Base-by-base conservation (phyloP, 139 green algal genomes). In the Asterochloris sp. region DNA sequence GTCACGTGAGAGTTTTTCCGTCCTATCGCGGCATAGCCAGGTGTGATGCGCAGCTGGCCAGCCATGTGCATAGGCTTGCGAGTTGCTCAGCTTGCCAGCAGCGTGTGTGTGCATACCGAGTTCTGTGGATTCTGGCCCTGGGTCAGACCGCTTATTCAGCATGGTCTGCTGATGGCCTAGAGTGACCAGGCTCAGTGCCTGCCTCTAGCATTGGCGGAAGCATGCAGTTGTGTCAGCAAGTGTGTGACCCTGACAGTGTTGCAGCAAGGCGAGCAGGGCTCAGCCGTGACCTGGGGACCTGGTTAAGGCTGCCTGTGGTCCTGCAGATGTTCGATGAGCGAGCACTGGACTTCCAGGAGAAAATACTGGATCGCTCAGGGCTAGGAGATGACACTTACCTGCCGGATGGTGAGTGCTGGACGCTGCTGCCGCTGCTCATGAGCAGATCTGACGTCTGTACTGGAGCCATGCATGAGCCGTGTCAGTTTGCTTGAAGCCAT, bases 311-410 rank as follows among this genome's bases (percentile, higher is more conserved):
- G 66, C 66, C 19, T 21, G 19, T 14, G 28, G 11, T 24, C 28
- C 17, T 78, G 66, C 76, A 85, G 82, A 67, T 62, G 61, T 98
- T 98, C 84, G 93, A 87, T 38, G 82, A 91, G 4, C 87, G 96
- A 78, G 92, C 82, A 27, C 79, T 99, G 29, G 88, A 93, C 10
- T 99, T 99, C 62, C 96, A 99, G 86, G 83, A 93, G 74, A 98
- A 97, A 83, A 96, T 99, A 71, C 81, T 98, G 23, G 69, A 79
- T 0, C 87, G 92, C 17, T 96, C 93, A 23, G 96, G 96, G 9
- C 86, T 99, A 79, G 96, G 96, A 15, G 87, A 98, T 66, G 89
- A 97, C 19, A 99, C 96, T 0, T 98, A 98, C 87, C 86, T 99
- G 83, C 96, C 96, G 13, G 85, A 89, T 54, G 91, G 92, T 94